Conservation (phyloP, 106 monocot species). For the Vanilla planifolia region DNA sequence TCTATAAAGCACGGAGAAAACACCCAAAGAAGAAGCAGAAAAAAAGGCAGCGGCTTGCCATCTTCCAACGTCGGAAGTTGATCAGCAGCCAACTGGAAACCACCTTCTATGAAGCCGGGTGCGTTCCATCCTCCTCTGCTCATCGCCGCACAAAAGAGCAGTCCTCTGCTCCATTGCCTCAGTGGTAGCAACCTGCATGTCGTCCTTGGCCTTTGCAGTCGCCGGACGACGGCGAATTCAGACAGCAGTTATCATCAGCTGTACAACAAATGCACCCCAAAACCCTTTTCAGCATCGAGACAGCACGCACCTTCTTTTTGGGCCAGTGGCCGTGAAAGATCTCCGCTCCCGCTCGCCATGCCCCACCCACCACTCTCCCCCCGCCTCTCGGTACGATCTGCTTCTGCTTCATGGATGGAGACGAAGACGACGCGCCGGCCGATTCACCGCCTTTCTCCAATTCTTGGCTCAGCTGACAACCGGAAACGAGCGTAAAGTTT, state of each 20-base stretch:
- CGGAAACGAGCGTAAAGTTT: too few relatives aligned
- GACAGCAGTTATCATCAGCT: too few relatives aligned
- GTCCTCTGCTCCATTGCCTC: conserved; percentile 6
- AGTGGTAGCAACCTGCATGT: conserved; percentile 4
- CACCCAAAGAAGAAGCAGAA: neutral
- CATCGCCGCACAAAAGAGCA: conserved; percentile 7
- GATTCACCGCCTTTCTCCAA: conserved; percentile 4
- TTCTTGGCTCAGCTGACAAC: conserved; percentile 14
- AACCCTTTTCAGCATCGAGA: too few relatives aligned
- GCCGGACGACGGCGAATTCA: too few relatives aligned
- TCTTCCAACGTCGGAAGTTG: too few relatives aligned
- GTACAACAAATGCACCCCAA: neutral
- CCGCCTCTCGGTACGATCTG: neutral
- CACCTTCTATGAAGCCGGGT: conserved; percentile 11
- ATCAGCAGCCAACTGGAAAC: conserved; percentile 21
- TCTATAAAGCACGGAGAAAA: too few relatives aligned
- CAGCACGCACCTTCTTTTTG: conserved; percentile 8
- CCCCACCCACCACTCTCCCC: neutral
- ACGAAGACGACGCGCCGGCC: neutral
- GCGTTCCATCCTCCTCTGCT: conserved; percentile 20
- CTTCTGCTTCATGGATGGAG: neutral
- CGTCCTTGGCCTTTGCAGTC: conserved; percentile 3
- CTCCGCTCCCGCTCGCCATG: conserved; percentile 8
- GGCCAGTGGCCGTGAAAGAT: conserved; percentile 6
- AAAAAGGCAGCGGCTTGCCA: too few relatives aligned